Percentiles rank a stretch among this genome's conserved stretches.
Evolutionary conservation across 116 monocot species (phyloP).

Genomic region (Posidonia oceanica): DNA sequence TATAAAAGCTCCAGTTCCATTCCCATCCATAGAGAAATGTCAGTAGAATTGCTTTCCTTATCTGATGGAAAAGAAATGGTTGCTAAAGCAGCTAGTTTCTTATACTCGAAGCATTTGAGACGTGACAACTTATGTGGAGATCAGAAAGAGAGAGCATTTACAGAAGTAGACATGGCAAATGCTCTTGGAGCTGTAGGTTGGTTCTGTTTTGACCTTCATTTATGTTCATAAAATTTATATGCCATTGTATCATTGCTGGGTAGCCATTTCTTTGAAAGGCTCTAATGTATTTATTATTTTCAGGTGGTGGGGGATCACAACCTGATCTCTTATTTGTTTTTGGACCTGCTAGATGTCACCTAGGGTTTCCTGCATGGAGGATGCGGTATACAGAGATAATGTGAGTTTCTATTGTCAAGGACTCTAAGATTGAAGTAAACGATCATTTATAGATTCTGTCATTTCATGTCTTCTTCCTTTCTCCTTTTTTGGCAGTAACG

Average conservation of each 20-base stretch:
- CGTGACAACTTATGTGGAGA: not conserved
- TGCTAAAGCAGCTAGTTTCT: conserved; percentile 73
- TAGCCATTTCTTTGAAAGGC: too few species aligned
- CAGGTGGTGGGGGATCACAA: conserved; percentile 64
- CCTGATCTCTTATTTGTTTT: conserved; percentile 73
- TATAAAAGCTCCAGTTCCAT: conserved; percentile 11
- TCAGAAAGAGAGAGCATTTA: too few species aligned
- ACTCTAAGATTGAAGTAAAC: too few species aligned
- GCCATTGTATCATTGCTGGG: too few species aligned
- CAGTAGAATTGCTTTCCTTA: conserved; percentile 50
- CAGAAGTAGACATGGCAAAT: not conserved
- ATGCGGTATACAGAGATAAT: conserved; percentile 82
- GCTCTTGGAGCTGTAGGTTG: too few species aligned
- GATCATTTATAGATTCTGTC: not conserved
- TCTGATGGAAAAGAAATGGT: conserved; percentile 69
- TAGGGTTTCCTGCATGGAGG: conserved; percentile 95
- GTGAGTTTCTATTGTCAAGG: conserved; percentile 21
- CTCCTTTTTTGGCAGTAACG: too few species aligned
- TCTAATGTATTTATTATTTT: not conserved
- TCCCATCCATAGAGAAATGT: conserved; percentile 21
- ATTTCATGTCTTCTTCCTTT: not conserved
- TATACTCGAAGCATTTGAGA: conserved; percentile 43
- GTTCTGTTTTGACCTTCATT: too few species aligned
- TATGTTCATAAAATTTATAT: too few species aligned
- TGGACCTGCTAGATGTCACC: conserved; percentile 75